Percentiles rank a stretch among this genome's conserved stretches.
Conservation (phyloP, 257 asterid species). For the Sherardia arvensis region DNA sequence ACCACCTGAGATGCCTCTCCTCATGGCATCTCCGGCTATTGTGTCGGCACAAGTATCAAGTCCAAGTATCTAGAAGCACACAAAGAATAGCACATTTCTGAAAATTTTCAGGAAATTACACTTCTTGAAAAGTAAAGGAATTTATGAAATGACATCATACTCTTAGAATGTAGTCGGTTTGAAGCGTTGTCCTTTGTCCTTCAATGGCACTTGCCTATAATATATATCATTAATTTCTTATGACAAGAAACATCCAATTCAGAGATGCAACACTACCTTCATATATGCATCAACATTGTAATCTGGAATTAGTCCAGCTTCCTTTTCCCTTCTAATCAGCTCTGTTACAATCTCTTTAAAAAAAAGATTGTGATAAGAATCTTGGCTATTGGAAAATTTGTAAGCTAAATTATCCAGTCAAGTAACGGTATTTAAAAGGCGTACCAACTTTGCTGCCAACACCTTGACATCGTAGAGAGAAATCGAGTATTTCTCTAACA, state of each 20-base stretch:
- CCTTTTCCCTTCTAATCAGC: slow-evolving; percentile 55
- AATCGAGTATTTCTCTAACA: slow-evolving; percentile 53
- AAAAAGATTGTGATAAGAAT: too few species aligned
- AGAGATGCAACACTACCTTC: slow-evolving; percentile 40
- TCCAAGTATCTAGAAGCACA: slow-evolving; percentile 65
- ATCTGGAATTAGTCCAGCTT: slow-evolving; percentile 57
- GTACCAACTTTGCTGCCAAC: slow-evolving; percentile 61
- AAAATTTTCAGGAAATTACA: too few species aligned
- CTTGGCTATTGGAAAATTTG: too few species aligned
- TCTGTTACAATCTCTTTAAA: slow-evolving; percentile 41
- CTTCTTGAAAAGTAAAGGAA: slow-evolving; percentile 13
- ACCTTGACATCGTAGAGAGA: slow-evolving; percentile 56
- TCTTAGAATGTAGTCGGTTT: slow-evolving; percentile 44
- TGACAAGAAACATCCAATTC: too few species aligned
- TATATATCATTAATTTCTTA: too few species aligned
- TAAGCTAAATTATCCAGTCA: too few species aligned
- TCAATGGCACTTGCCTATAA: slow-evolving; percentile 42
- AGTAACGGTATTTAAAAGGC: background rate
- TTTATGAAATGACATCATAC: slow-evolving; percentile 15
- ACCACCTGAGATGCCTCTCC: slow-evolving; percentile 59
- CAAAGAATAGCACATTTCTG: too few species aligned
- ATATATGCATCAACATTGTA: slow-evolving; percentile 57
- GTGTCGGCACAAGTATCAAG: slow-evolving; percentile 49
- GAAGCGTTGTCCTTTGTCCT: slow-evolving; percentile 41
- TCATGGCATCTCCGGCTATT: slow-evolving; percentile 50